phyloP scores from a whole-genome alignment of 306 rosid species.

The Mucuna pruriens region DNA sequence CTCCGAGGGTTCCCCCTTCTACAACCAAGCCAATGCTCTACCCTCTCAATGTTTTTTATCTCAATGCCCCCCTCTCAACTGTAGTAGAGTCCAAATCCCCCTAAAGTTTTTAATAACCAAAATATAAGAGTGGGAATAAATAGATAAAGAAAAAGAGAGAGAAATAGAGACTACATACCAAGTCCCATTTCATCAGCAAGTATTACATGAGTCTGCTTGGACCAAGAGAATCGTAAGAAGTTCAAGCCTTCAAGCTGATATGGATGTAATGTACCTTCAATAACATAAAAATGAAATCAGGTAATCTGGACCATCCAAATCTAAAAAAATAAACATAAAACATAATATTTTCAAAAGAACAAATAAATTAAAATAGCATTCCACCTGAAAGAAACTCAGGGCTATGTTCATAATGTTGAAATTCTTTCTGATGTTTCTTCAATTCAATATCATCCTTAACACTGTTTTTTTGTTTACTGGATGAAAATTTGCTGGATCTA shows the following conservation, averaged over 20 bases:
- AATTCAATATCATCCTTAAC: slow-evolving; percentile 61
- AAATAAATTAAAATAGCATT: slow-evolving; percentile 35
- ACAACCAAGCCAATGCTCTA: not conserved
- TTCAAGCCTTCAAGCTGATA: slow-evolving; percentile 99
- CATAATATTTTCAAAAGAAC: slow-evolving; percentile 33
- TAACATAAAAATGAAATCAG: slow-evolving; percentile 43
- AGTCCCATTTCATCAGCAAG: slow-evolving; percentile 99
- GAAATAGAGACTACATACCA: slow-evolving; percentile 57
- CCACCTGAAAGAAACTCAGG: slow-evolving; percentile 91
- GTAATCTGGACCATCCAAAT: slow-evolving; percentile 37
- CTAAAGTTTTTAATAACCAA: not conserved
- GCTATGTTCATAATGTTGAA: slow-evolving; percentile 86
- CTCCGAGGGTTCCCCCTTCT: not conserved
- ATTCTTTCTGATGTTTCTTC: slow-evolving; percentile 81
- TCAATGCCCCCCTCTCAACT: not conserved
- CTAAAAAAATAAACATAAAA: slow-evolving; percentile 11
- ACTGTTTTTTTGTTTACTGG: slow-evolving; percentile 63
- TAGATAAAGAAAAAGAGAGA: slow-evolving; percentile 23
- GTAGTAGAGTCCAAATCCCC: not conserved
- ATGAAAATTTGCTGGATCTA: slow-evolving; percentile 62
- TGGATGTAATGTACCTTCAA: slow-evolving; percentile 87
- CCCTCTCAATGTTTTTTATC: not conserved
- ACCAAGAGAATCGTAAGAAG: slow-evolving; percentile 96
- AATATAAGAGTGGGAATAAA: slow-evolving; percentile 25
- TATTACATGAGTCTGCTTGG: slow-evolving; percentile 97